These are phyloP conservation scores for Abrus pulchellus DNA, from an alignment of 306 rosid species.

Conservation along the genomic window DNA sequence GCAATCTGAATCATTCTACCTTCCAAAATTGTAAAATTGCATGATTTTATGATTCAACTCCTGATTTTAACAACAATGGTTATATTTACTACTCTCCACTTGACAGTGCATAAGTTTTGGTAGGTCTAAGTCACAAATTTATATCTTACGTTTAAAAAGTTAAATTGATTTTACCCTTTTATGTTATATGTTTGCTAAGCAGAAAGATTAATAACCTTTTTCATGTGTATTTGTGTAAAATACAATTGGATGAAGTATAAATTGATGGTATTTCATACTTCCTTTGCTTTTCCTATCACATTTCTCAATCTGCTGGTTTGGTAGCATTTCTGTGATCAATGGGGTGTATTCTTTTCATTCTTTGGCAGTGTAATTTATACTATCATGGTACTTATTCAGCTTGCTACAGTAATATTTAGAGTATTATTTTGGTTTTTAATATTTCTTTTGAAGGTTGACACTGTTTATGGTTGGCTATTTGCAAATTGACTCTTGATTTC, in stretches of 20 bases:
- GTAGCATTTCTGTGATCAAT: conserved; percentile 17
- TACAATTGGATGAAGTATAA: neutral
- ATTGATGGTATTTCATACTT: conserved; percentile 8
- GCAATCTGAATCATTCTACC: too few species aligned
- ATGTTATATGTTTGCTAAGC: neutral
- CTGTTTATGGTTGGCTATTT: conserved; percentile 50
- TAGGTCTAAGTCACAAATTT: conserved; percentile 1
- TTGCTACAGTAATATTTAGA: conserved; percentile 32
- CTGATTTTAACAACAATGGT: neutral
- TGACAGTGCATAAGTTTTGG: conserved; percentile 10
- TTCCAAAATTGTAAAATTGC: too few species aligned
- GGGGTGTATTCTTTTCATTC: conserved; percentile 7
- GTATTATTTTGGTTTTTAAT: conserved; percentile 34
- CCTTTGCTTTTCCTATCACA: conserved; percentile 1
- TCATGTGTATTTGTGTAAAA: conserved; percentile 20
- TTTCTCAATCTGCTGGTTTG: conserved; percentile 30
- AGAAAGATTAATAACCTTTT: neutral
- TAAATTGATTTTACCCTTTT: conserved; percentile 22
- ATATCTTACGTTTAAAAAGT: conserved; percentile 6
- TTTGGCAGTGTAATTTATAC: conserved; percentile 1
- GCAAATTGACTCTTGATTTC: conserved; percentile 52
- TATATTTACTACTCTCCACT: conserved; percentile 28
- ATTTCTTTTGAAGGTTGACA: conserved; percentile 48
- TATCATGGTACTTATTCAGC: conserved; percentile 3
- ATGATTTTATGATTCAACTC: neutral